Evolutionary conservation across 2,329 filamentous ascomycete genomes (phyloP).

Genomic region (Colletotrichum magnum): DNA sequence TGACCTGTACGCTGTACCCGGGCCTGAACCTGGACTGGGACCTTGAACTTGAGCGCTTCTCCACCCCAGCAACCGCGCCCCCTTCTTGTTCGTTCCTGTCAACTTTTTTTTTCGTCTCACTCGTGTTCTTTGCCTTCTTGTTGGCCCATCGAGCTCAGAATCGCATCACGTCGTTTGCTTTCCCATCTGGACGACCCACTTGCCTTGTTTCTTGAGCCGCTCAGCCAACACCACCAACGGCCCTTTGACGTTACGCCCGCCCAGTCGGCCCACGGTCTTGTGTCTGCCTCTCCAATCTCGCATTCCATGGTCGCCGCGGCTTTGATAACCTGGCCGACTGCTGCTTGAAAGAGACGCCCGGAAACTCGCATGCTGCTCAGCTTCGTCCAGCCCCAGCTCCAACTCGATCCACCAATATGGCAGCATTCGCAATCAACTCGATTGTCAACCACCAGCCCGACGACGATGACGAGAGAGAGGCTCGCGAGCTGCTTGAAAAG

Average conservation of each 20-base stretch:
- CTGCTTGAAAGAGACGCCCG: background rate
- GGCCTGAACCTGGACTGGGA: conserved; percentile 11
- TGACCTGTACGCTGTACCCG: conserved; percentile 17
- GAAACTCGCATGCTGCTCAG: background rate
- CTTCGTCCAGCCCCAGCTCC: background rate
- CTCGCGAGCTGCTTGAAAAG: conserved; percentile 14
- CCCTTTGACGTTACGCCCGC: conserved; percentile 1
- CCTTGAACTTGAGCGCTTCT: conserved; percentile 13
- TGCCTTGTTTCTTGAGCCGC: conserved; percentile 14
- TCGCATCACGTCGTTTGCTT: conserved; percentile 23
- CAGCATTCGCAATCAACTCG: conserved; percentile 26
- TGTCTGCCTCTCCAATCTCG: background rate
- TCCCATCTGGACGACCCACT: conserved; percentile 33
- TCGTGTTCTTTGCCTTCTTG: conserved; percentile 5
- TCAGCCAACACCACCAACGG: background rate
- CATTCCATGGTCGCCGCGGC: conserved; percentile 11
- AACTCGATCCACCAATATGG: background rate
- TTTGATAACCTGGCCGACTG: conserved; percentile 16
- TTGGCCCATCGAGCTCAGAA: background rate
- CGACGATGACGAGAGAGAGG: conserved; percentile 14
- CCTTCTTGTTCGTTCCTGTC: background rate
- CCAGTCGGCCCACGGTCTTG: background rate
- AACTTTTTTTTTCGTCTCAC: background rate
- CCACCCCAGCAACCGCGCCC: background rate
- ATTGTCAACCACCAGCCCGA: conserved; percentile 21